Evolutionary conservation across 768 basidiomycete genomes (phyloP), one percentile per base, ranked within the genome.

Genomic region (Leccinum aurantiacum): DNA sequence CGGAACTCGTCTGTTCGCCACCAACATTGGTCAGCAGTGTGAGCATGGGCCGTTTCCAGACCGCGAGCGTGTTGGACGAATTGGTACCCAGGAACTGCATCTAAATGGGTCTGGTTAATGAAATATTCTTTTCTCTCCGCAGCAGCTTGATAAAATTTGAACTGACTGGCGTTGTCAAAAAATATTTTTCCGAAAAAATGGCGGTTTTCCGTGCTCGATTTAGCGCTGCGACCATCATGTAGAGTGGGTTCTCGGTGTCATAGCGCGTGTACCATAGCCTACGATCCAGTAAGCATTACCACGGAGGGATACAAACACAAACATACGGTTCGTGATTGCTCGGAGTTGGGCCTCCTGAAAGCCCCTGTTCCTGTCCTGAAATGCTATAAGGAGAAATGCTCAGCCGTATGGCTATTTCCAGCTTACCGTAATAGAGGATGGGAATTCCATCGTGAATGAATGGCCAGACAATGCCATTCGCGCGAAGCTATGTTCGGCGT

Each of bases 231-330:
- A 84, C 73, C 62, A 81, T 80, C 57, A 69, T 65, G 14, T 83
- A 77, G 27, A 85, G 77, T 2, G 82, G 78, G 54, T 82, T 79
- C 53, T 82, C 75, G 19, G 79, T 77, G 29, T 73, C 71, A 67
- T 85, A 89, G 27, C 76, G 80, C 4, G 84, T 80, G 7, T 80
- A 75, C 88, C 88, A 89, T 27, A 88, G 77, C 8, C 85, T 86
- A 51, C 3, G 54, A n/a, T 35, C 10, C n/a, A 25, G 17, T 70
- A 13, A 69, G 58, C 19, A 27, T 35, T 22, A 7, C n/a, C 24
- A 22, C 17, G 11, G 15, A 13, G 19, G 4, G 4, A n/a, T 54
- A 19, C 17, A 24, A 19, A n/a, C 17, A 17, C 11, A 38, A 52
- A 59, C 74, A 53, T 58, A 80, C 80, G 83, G 78, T 66, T 84